phyloP scores from a whole-genome alignment of 75 land plant genomes.

The Pinus tabuliformis region DNA sequence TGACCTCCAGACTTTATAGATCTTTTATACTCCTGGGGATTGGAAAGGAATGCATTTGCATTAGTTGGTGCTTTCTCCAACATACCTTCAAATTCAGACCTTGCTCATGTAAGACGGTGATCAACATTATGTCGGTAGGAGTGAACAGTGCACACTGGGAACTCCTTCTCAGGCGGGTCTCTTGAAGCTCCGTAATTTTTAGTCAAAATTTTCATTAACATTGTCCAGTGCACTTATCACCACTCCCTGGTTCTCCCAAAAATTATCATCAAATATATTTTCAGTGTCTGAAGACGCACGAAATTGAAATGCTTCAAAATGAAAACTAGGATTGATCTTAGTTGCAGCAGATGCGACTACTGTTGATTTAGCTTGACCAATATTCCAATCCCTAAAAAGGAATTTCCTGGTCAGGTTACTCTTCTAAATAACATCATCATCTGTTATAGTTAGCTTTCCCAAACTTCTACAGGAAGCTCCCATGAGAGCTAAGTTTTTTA shows the following conservation, averaged over 20 bases:
- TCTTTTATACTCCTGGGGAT: too few species aligned
- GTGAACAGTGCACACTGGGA: too few species aligned
- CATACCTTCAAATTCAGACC: too few species aligned
- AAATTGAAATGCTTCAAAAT: slow-evolving; percentile 77
- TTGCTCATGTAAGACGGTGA: too few species aligned
- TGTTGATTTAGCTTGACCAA: slow-evolving; percentile 85
- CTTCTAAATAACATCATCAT: slow-evolving; percentile 96
- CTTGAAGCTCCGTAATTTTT: too few species aligned
- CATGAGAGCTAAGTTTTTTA: slow-evolving; percentile 90
- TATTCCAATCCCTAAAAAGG: slow-evolving; percentile 90
- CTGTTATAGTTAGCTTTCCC: slow-evolving; percentile 85
- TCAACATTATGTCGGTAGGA: slow-evolving; percentile 29
- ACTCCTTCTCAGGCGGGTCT: too few species aligned
- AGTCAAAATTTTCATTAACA: not conserved
- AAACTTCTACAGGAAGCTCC: slow-evolving; percentile 75
- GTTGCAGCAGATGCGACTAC: slow-evolving; percentile 80
- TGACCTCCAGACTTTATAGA: too few species aligned
- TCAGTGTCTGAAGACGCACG: slow-evolving; percentile 80
- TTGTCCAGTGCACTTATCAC: too few species aligned
- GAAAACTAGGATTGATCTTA: slow-evolving; percentile 57
- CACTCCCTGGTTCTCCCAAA: slow-evolving; percentile 53
- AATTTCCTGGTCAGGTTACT: slow-evolving; percentile 93
- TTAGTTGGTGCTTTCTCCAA: too few species aligned
- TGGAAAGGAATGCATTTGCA: too few species aligned
- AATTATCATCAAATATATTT: slow-evolving; percentile 82